Base-by-base conservation (phyloP, 2,329 filamentous ascomycete species). In the Diaporthe citri region DNA sequence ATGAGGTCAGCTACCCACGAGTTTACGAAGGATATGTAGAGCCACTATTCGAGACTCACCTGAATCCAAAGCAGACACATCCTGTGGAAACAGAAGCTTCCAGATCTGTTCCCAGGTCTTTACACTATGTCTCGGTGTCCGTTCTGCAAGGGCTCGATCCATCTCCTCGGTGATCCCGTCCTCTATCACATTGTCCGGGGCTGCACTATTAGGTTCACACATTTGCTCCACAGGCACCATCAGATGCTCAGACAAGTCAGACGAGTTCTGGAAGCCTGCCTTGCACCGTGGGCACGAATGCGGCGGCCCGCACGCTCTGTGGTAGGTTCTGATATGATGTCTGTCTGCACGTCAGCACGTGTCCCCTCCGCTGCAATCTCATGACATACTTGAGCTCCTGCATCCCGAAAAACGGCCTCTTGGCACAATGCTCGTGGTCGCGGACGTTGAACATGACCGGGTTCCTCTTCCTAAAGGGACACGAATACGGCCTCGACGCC, bases 401-500 rank as follows among this genome's bases (percentile, higher is more conserved):
- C 7, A 76, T 66, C 56, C 72, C 73, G 10, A 57, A 10, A 34
- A 76, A 76, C 0, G 73, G 73, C n/a, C 70, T 70, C 13, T 57
- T 69, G 31, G 75, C 75, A 43, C 75, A 76, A 20, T 66, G 51
- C 52, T 76, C 75, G 25, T 76, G 75, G 17, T 76, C 75, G 15
- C 75, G 73, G 10, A 76, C 51, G n/a, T 76, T 76, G n/a, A 76
- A 76, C 15, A 71, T 25, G 4, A 76, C 64, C 15, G 75, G 75
- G 22, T 75, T 66, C 51, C 70, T 72, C 41, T 66, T 69, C 56
- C 75, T 70, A 17, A 75, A 76, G 2, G 75, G 75, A 34, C 75
- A 76, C 13, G 75, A 66, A 62, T 72, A 76, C 17, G 56, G 56
- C 36, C 28, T 57, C 5, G 39, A 57, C 12, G 36, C 67, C 20